A percentile compares a stretch with the other conserved stretches of the same genome.
Evolutionary conservation across 2,329 filamentous ascomycete species (phyloP).

Genomic region (Fusarium sp.): DNA sequence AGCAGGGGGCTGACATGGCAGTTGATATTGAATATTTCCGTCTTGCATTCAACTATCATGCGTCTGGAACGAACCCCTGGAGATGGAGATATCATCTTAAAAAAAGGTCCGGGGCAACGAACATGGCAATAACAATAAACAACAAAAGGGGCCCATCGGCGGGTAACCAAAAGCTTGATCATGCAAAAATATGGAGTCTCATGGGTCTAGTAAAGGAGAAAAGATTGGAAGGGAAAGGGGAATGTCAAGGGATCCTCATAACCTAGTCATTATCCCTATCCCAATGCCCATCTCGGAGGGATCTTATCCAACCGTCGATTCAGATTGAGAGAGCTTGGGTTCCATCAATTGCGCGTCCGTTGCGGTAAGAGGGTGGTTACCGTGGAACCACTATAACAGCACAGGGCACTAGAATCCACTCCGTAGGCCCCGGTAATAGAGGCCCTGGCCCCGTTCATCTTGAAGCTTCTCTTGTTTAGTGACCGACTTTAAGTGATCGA

Average conservation of each 20-base stretch:
- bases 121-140: constrained; percentile 1
- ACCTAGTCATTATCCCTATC: constrained; percentile 5
- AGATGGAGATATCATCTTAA: background rate
- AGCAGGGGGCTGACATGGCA: constrained; percentile 17
- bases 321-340: constrained; percentile 11
- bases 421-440: background rate
- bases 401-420: constrained; percentile 6
- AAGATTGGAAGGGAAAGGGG: constrained; percentile 12
- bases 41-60: constrained; percentile 5
- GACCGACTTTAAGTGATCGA: constrained; percentile 5
- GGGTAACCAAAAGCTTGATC: constrained; percentile 29
- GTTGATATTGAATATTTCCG: constrained; percentile 23
- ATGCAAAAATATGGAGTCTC: constrained; percentile 33
- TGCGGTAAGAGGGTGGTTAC: constrained; percentile 22
- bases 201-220: constrained; percentile 20
- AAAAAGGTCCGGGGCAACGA: constrained; percentile 21
- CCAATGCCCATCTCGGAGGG: background rate
- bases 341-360: constrained; percentile 32
- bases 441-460: background rate
- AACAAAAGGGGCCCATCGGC: constrained; percentile 25
- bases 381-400: constrained; percentile 17
- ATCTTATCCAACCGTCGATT: constrained; percentile 15
- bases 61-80: constrained; percentile 26
- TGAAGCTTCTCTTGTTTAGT: constrained; percentile 2
- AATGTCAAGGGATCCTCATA: constrained; percentile 11